Base-by-base conservation (phyloP, 768 basidiomycete species). In the Mycena sanguinolenta region DNA sequence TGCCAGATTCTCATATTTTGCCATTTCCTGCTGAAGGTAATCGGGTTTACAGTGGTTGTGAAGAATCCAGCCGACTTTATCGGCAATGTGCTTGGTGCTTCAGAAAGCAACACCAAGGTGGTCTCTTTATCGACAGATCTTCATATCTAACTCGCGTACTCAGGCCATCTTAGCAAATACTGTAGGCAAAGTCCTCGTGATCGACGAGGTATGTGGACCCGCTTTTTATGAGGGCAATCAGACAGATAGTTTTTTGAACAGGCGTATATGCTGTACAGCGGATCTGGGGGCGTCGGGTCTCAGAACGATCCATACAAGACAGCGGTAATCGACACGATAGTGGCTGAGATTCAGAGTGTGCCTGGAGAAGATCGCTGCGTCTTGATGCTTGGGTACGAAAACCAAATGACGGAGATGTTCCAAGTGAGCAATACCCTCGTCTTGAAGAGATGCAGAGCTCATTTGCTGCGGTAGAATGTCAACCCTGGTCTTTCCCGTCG, bases 371-470 rank as follows among this genome's bases (percentile, higher is more conserved):
- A 92, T 75, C 84, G 91, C 34, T 91, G 90, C 62, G 89, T 93
- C 0, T 79, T 93, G 14, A 77, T 92, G 52, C 75, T 91, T 1
- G 92, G 91, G 0, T 93, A 92, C 77, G 87, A 88, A 66, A 82
- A 87, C 6, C 83, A 91, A 73, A 92, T 92, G 86, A 76, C 79
- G n/a, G 88, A 92, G 28, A 93, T 93, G 92, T 92, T 92, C 78
- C 90, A 91, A 81, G 91, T 87, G 76, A 53, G 80, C 66, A n/a
- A 21, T 9, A 46, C 12, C 21, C 21, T n/a, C 21, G 8, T 46
- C 21, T n/a, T n/a, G 19, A 7, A n/a, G n/a, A 46, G 21, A 21
- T n/a, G 21, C 44, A 46, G 19, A 21, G 44, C n/a, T 54, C 4
- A 17, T 19, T 23, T 55, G 28, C 23, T 17, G 19, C 17, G 28